A percentile compares a stretch with the other conserved stretches of the same genome.
Conservation (phyloP, 225 moss, liverwort and hornwort species). For the Pleurozium schreberi region DNA sequence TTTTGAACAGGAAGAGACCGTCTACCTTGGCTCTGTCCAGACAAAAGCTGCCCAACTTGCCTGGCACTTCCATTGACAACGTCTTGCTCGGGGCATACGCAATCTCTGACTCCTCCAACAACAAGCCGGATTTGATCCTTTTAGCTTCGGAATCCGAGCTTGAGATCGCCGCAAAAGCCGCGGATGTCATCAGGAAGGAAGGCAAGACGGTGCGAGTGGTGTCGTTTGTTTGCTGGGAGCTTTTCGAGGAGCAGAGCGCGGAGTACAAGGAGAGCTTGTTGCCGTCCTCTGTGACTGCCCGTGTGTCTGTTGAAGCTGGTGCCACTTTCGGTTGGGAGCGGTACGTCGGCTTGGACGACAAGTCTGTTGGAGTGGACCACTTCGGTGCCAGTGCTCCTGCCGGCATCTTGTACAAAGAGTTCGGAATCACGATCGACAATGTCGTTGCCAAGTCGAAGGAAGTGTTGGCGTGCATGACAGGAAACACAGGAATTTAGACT, state of each 20-base stretch:
- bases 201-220: conserved; percentile 21
- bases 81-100: conserved; percentile 48
- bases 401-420: conserved; percentile 54
- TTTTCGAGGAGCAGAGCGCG: conserved; percentile 73
- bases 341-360: conserved; percentile 43
- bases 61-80: conserved; percentile 52
- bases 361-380: conserved; percentile 46
- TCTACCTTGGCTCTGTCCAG: conserved; percentile 62
- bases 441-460: conserved; percentile 66
- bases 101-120: conserved; percentile 18
- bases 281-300: conserved; percentile 48
- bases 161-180: not conserved
- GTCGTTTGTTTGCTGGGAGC: conserved; percentile 69
- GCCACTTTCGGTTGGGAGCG: conserved; percentile 81
- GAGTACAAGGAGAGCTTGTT: conserved; percentile 7
- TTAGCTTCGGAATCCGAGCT: not conserved
- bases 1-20: conserved; percentile 65
- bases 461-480: conserved; percentile 2
- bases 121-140: not conserved
- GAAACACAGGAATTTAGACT: not conserved
- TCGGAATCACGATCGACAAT: conserved; percentile 58
- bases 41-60: conserved; percentile 57
- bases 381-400: conserved; percentile 75
- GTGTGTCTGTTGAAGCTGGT: conserved; percentile 70
- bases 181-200: not conserved